phyloP scores from a whole-genome alignment of 192 early-diverging fungal species.

The Jimgerdemannia flammicorona region DNA sequence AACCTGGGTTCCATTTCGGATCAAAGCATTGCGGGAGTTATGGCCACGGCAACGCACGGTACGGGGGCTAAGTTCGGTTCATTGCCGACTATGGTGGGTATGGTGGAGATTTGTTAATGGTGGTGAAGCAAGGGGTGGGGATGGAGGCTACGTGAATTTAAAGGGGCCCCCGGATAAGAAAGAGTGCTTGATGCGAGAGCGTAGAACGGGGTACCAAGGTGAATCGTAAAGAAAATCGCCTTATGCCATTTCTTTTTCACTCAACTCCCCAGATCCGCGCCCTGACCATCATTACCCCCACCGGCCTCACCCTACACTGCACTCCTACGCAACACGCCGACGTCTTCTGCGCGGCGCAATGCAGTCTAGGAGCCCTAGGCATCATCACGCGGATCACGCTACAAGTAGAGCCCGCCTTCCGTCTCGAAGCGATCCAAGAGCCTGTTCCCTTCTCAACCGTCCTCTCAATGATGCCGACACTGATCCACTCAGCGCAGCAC shows the following conservation, averaged over 20 bases:
- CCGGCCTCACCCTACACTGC: constrained; percentile 47
- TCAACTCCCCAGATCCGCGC: constrained; percentile 33
- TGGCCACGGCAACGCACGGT: constrained; percentile 72
- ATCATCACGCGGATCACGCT: constrained; percentile 65
- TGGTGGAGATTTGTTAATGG: no score
- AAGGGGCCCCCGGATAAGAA: no score
- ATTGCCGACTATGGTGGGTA: constrained; percentile 50
- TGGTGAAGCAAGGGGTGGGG: not conserved
- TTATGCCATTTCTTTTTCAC: not conserved
- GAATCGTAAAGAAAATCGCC: no score
- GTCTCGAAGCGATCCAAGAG: constrained; percentile 61
- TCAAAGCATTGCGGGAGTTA: constrained; percentile 67
- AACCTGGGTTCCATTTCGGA: constrained; percentile 73
- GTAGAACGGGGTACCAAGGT: no score
- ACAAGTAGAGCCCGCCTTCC: constrained; percentile 61
- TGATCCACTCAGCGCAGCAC: constrained; percentile 66
- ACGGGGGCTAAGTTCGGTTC: constrained; percentile 61
- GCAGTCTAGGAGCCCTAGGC: constrained; percentile 64
- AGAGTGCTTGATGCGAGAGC: no score
- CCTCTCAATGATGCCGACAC: constrained; percentile 40
- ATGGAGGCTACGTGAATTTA: no score
- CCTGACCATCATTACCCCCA: constrained; percentile 61
- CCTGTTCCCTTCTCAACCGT: constrained; percentile 55
- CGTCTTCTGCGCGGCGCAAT: constrained; percentile 64
- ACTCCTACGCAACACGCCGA: constrained; percentile 37